Conservation (phyloP, 345 rosid species). For the Pistacia atlantica region DNA sequence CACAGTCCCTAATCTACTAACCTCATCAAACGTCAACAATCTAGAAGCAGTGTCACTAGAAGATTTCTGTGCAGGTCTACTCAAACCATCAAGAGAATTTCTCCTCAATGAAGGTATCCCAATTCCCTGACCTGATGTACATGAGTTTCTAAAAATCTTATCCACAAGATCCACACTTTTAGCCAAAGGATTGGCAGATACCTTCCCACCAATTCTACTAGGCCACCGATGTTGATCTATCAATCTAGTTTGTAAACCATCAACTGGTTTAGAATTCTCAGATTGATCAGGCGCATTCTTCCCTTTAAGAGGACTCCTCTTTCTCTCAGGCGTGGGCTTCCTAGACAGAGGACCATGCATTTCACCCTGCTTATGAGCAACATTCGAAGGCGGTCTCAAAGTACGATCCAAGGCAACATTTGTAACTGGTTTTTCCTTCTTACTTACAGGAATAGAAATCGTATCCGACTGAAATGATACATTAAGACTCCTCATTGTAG, state of each 20-base stretch:
- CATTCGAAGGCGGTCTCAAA: conserved; percentile 83
- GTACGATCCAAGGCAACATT: conserved; percentile 67
- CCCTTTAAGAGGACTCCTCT: conserved; percentile 79
- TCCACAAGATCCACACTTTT: conserved; percentile 66
- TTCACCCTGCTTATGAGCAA: conserved; percentile 66
- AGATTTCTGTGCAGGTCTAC: conserved; percentile 58
- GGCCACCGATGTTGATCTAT: conserved; percentile 97
- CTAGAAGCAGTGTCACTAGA: conserved; percentile 55
- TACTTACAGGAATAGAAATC: conserved; percentile 76
- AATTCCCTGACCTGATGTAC: conserved; percentile 43
- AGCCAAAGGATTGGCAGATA: conserved; percentile 49
- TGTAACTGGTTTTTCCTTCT: conserved; percentile 76
- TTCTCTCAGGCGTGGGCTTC: conserved; percentile 84
- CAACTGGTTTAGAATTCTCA: conserved; percentile 90
- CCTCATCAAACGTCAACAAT: conserved; percentile 39
- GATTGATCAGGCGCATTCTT: conserved; percentile 78
- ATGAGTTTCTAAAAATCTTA: conserved; percentile 43
- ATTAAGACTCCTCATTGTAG: conserved; percentile 97
- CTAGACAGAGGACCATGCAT: conserved; percentile 45
- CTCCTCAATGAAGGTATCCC: conserved; percentile 56
- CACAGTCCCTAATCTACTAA: conserved; percentile 43
- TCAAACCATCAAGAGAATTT: conserved; percentile 34
- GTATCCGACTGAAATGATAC: conserved; percentile 93
- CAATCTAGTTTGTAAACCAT: conserved; percentile 64
- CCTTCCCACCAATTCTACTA: conserved; percentile 69